These are phyloP conservation scores for Begonia masoniana DNA, from an alignment of 306 rosid genomes.

Conservation along the genomic window DNA sequence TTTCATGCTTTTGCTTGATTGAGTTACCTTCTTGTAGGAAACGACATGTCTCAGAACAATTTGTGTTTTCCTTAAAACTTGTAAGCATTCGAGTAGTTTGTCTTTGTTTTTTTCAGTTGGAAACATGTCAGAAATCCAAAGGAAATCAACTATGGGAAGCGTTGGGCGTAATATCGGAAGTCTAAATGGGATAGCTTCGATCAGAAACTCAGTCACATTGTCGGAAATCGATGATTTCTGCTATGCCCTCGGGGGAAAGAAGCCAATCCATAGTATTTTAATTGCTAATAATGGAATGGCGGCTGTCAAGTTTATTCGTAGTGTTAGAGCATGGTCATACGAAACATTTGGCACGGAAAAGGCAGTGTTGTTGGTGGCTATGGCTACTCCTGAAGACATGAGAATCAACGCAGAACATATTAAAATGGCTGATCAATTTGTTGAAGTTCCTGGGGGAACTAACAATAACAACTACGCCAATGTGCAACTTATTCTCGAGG, in stretches of 20 bases:
- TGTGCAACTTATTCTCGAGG: conserved; percentile 96
- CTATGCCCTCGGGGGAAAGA: conserved; percentile 79
- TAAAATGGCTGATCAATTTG: conserved; percentile 98
- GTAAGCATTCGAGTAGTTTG: neutral
- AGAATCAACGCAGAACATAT: conserved; percentile 99
- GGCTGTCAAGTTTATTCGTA: conserved; percentile 92
- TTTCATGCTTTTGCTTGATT: neutral
- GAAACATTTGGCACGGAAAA: conserved; percentile 94
- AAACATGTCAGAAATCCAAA: conserved; percentile 46
- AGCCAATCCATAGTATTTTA: conserved; percentile 88
- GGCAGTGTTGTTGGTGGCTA: conserved; percentile 92
- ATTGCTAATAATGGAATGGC: conserved; percentile 99
- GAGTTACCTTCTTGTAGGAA: too few species aligned
- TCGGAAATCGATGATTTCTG: conserved; percentile 72
- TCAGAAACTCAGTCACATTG: conserved; percentile 54
- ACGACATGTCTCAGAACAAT: neutral
- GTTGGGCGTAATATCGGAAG: conserved; percentile 46
- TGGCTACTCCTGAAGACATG: conserved; percentile 99
- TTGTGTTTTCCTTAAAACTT: neutral
- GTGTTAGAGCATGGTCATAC: conserved; percentile 92
- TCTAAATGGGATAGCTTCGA: conserved; percentile 32
- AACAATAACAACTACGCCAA: conserved; percentile 98
- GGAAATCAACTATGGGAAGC: conserved; percentile 30
- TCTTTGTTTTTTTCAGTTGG: conserved; percentile 9
- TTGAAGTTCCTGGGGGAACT: conserved; percentile 99